phyloP scores from a whole-genome alignment of 2,329 filamentous ascomycete genomes.

The Cladosporium sp. region DNA sequence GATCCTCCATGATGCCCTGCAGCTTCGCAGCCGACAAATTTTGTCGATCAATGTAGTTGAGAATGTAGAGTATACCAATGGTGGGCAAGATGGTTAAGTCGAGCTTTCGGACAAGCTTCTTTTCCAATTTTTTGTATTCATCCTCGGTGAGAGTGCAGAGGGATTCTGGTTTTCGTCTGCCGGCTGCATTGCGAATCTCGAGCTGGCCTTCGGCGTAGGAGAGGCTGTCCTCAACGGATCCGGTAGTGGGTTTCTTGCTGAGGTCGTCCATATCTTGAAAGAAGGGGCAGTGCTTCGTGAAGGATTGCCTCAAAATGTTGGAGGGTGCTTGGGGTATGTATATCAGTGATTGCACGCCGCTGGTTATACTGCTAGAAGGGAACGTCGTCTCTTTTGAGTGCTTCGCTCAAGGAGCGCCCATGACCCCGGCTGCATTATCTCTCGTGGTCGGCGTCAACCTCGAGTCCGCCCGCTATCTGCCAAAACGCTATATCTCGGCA shows the following conservation, averaged over 20 bases:
- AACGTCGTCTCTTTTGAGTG: conserved; percentile 1
- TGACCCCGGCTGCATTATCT: not conserved
- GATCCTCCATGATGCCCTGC: conserved; percentile 38
- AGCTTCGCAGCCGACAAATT: conserved; percentile 19
- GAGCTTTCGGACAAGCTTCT: conserved; percentile 62
- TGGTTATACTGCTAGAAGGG: no score
- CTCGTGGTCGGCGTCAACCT: no score
- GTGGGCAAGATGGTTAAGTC: conserved; percentile 65
- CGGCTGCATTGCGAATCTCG: conserved; percentile 13
- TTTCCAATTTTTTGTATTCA: conserved; percentile 36
- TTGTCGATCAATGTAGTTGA: conserved; percentile 19
- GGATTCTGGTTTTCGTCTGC: conserved; percentile 7
- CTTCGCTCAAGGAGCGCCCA: not conserved
- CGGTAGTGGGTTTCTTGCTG: conserved; percentile 4
- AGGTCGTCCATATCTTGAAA: conserved; percentile 2
- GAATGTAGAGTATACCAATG: conserved; percentile 49
- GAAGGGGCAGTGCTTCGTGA: no score
- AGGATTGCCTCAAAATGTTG: no score
- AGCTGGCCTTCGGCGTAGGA: conserved; percentile 11
- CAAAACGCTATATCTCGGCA: not conserved
- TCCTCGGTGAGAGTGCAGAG: conserved; percentile 1
- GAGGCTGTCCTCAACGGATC: conserved; percentile 3
- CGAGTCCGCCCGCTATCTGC: no score
- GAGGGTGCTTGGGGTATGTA: no score
- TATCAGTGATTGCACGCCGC: no score